Percentiles rank a stretch among this genome's conserved stretches.
Evolutionary conservation across 805 yeast genomes (phyloP).

Genomic region (Wickerhamomyces chambardii): DNA sequence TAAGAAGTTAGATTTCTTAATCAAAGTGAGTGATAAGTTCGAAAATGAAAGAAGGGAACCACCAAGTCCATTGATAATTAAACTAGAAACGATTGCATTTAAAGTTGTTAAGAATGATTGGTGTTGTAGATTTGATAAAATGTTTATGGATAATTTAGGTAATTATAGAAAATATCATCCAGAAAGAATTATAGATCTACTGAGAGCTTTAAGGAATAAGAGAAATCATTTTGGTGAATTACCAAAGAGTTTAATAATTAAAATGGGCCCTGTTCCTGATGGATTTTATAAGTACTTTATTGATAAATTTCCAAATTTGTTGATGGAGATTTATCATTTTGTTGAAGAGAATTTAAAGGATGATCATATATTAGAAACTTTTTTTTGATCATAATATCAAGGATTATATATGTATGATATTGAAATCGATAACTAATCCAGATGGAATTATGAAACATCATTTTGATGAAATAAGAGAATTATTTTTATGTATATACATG

Average conservation of each 20-base stretch:
- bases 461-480: no score
- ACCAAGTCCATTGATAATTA: conserved; percentile 48
- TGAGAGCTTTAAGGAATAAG: conserved; percentile 87
- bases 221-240: conserved; percentile 91
- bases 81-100: conserved; percentile 43
- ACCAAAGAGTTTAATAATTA: conserved; percentile 52
- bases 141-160: conserved; percentile 76
- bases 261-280: conserved; percentile 74
- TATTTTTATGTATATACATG: no score
- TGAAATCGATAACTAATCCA: no score
- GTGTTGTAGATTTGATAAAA: conserved; percentile 64
- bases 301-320: conserved; percentile 63
- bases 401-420: no score
- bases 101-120: conserved; percentile 62
- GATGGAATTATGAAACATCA: no score
- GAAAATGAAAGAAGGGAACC: conserved; percentile 81
- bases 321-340: conserved; percentile 66
- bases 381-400: conserved; percentile 21
- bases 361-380: conserved; percentile 50
- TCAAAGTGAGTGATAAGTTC: conserved; percentile 85
- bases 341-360: conserved; percentile 46
- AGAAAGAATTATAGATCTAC: conserved; percentile 70
- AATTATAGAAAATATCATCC: conserved; percentile 85
- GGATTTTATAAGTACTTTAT: conserved; percentile 80
- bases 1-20: conserved; percentile 72